Conservation (phyloP, 2,329 filamentous ascomycete genomes). For the Triangularia setosa region DNA sequence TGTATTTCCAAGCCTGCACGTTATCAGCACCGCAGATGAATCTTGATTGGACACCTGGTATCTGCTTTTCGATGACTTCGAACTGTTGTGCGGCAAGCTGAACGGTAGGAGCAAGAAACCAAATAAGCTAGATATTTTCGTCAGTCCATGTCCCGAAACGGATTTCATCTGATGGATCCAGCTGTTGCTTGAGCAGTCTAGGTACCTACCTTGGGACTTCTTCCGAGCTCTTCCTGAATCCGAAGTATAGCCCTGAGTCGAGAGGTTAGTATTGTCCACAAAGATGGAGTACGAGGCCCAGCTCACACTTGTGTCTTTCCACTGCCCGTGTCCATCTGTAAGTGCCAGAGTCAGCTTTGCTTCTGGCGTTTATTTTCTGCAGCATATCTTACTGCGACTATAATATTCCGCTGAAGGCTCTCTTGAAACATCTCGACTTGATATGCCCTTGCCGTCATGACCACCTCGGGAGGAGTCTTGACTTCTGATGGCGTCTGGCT, state of each 20-base stretch:
- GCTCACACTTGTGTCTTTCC: conserved; percentile 74
- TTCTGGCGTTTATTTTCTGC: conserved; percentile 1
- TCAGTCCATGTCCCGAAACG: conserved; percentile 18
- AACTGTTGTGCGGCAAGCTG: conserved; percentile 64
- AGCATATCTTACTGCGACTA: conserved; percentile 55
- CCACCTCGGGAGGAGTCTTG: conserved; percentile 17
- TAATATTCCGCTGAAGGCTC: conserved; percentile 65
- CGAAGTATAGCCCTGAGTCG: conserved; percentile 59
- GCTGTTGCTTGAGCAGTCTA: background rate
- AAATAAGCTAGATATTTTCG: conserved; percentile 48
- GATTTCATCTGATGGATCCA: conserved; percentile 1
- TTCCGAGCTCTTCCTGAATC: conserved; percentile 61
- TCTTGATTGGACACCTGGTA: conserved; percentile 56
- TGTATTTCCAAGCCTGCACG: conserved; percentile 68
- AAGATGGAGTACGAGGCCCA: conserved; percentile 1
- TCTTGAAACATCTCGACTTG: conserved; percentile 73
- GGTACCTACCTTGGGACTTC: conserved; percentile 52
- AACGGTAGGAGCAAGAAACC: conserved; percentile 72
- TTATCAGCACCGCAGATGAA: conserved; percentile 65
- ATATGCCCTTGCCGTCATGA: conserved; percentile 55
- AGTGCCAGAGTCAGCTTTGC: background rate
- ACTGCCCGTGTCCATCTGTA: conserved; percentile 74
- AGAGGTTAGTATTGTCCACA: background rate
- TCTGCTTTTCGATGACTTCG: conserved; percentile 55
- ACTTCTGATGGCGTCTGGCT: conserved; percentile 12